Evolutionary conservation across 164 flowering plant species (phyloP).

Genomic region (Magnolia kwangsiensis): DNA sequence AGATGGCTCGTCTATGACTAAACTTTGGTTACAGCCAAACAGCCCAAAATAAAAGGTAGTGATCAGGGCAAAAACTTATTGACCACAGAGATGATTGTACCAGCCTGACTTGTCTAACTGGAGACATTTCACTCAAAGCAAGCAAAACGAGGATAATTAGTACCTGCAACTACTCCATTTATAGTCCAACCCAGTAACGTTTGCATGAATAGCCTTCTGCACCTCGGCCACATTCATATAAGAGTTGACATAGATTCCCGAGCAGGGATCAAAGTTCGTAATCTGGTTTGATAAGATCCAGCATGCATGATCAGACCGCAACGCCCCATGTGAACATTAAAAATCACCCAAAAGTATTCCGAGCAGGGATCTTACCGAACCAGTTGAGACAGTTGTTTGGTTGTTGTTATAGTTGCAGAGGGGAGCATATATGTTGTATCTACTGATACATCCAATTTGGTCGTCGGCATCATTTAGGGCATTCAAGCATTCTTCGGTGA

Average conservation of each 20-base stretch:
- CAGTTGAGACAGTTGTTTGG: constrained; percentile 5
- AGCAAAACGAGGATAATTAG: neutral
- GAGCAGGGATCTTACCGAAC: constrained; percentile 23
- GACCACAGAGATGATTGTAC: no score
- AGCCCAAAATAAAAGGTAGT: no score
- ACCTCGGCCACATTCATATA: constrained; percentile 35
- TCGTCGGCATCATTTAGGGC: neutral
- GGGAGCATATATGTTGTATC: constrained; percentile 47
- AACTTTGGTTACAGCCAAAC: no score
- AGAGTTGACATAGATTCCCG: constrained; percentile 7
- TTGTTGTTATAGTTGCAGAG: constrained; percentile 15
- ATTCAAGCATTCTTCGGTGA: constrained; percentile 1
- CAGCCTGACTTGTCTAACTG: no score
- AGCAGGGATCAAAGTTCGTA: constrained; percentile 26
- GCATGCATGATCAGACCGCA: neutral
- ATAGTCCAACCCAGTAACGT: constrained; percentile 4
- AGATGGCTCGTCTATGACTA: no score
- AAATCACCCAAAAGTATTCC: neutral
- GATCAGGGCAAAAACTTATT: no score
- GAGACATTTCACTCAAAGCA: no score
- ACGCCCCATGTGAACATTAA: neutral
- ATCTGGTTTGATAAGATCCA: neutral
- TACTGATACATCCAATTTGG: constrained; percentile 20
- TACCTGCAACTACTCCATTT: constrained; percentile 34
- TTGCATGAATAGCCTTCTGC: constrained; percentile 33